Conservation (phyloP, 2,329 filamentous ascomycete genomes). For the Keithomyces neogunnii region DNA sequence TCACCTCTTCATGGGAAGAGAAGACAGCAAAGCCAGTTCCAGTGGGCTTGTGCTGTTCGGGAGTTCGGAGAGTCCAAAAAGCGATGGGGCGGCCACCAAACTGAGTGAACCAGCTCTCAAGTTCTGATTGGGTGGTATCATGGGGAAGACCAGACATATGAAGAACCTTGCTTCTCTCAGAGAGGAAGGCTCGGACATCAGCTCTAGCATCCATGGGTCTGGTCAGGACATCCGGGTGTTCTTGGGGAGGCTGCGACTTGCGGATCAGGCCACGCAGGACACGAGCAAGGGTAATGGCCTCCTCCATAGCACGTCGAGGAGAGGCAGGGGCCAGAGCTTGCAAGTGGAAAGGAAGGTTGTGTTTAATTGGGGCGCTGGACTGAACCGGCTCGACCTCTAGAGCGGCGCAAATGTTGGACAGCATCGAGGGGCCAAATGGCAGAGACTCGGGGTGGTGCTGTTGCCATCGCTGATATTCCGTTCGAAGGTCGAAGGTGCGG, state of each 20-base stretch:
- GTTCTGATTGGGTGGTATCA: conserved; percentile 95
- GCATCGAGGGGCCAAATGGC: conserved; percentile 88
- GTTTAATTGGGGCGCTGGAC: conserved; percentile 95
- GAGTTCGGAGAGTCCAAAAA: conserved; percentile 96
- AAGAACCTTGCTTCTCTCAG: conserved; percentile 93
- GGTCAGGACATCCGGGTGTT: conserved; percentile 90
- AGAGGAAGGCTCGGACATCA: conserved; percentile 91
- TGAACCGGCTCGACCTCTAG: conserved; percentile 97
- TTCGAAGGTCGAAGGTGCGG: conserved; percentile 90
- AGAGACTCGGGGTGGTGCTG: conserved; percentile 96
- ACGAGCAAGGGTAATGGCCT: conserved; percentile 86
- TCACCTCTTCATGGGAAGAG: conserved; percentile 96
- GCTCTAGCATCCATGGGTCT: conserved; percentile 94
- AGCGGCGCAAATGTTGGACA: conserved; percentile 96
- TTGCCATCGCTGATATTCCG: conserved; percentile 98
- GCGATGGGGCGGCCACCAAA: conserved; percentile 96
- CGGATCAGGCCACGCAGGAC: conserved; percentile 88
- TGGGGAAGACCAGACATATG: conserved; percentile 97
- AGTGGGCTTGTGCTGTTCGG: conserved; percentile 98
- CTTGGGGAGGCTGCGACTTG: conserved; percentile 89
- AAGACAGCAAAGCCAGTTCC: conserved; percentile 97
- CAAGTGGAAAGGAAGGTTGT: conserved; percentile 95
- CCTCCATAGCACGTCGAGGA: conserved; percentile 92
- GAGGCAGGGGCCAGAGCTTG: conserved; percentile 94
- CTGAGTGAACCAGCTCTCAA: conserved; percentile 99